Base-by-base conservation (phyloP, 2,329 filamentous ascomycete species). In the Beauveria varroae region DNA sequence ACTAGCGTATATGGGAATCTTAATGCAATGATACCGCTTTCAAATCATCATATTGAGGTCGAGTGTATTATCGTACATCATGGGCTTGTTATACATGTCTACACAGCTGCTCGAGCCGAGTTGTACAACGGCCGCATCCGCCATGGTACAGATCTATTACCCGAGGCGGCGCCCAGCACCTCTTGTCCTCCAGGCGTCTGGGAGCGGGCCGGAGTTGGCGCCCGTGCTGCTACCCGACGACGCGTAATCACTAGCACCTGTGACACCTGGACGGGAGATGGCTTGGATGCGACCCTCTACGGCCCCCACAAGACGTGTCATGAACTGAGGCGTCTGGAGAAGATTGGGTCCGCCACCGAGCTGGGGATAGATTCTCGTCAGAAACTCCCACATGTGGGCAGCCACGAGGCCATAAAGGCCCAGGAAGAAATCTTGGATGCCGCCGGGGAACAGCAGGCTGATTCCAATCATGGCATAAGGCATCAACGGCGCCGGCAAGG, bases 311-410 rank as follows among this genome's bases (percentile, higher is more conserved):
- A 89, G 82, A 60, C 81, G 81, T 63, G 84, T 86, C 62, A 98
- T 75, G 66, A 92, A 86, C 6, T 73, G 72, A 2, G 95, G 95
- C 0, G 92, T 95, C 16, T 81, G 79, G 41, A 97, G 79, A 54
- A 88, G 81, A 70, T 93, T 96, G 57, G 79, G 80, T 0, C 95
- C 95, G 61, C 90, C 90, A 37, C 92, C 93, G 70, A 95, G 95
- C 60, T 90, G 86, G 5, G 95, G 95, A 80, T 92, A 98, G 47
- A 97, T 81, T 54, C 90, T 84, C 2, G 90, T 91, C 55, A 97
- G 74, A 70, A 98, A 99, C 72, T 98, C 90, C 74, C 91, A 96
- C 22, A 95, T 70, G 72, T 99, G 95, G 5, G 93, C 93, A 14
- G 93, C 90, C 49, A 96, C 65, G 12, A 99, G 80, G n/a, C 95